phyloP scores from a whole-genome alignment of 2,329 filamentous ascomycete species.

The Colletotrichum higginsianum region DNA sequence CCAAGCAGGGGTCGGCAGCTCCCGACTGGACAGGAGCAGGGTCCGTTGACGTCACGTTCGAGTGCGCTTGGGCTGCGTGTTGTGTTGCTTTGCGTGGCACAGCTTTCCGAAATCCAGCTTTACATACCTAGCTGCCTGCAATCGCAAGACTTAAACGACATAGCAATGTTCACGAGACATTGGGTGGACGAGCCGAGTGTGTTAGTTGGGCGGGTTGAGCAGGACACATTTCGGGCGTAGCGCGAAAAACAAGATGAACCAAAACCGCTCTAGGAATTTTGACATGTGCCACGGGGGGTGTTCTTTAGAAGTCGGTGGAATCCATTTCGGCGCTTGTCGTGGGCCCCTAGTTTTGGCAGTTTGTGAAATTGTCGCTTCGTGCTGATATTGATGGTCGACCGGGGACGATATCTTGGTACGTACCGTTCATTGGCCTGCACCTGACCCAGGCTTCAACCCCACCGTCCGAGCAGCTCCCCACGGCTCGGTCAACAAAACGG shows the following conservation, averaged over 20 bases:
- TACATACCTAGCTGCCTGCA: neutral
- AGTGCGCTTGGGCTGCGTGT: neutral
- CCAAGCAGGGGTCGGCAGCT: conserved; percentile 37
- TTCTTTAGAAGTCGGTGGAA: conserved; percentile 25
- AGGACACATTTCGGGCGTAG: neutral
- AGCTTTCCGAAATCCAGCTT: neutral
- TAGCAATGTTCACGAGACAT: no score
- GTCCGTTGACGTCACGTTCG: conserved; percentile 35
- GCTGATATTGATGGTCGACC: neutral
- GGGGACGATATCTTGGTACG: neutral
- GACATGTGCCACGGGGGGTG: neutral
- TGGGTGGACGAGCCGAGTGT: no score
- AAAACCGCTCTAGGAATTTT: neutral
- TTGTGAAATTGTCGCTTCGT: no score
- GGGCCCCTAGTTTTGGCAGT: no score
- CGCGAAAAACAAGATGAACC: neutral
- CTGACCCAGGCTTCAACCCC: no score
- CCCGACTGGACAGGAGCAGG: conserved; percentile 36
- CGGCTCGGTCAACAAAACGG: conserved; percentile 39
- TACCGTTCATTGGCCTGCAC: neutral
- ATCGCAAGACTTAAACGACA: no score
- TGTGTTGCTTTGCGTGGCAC: neutral
- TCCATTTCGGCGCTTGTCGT: neutral
- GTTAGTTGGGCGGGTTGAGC: no score
- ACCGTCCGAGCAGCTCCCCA: conserved; percentile 18